These are phyloP conservation scores for Flaveria sonorensis DNA, from an alignment of 129 eudicot genomes.

Conservation along the genomic window DNA sequence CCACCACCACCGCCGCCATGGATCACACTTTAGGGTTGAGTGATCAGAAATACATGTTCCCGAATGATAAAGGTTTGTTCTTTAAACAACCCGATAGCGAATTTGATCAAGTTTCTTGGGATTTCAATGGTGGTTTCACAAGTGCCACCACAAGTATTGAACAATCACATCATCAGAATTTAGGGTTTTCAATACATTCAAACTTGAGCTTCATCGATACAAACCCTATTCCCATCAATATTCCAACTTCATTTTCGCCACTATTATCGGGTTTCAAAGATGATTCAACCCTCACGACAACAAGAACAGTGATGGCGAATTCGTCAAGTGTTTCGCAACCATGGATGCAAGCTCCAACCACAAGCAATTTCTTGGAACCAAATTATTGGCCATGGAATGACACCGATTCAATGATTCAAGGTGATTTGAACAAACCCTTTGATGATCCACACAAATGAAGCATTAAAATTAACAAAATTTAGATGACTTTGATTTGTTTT, in stretches of 20 bases:
- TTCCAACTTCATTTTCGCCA: slow-evolving; percentile 33
- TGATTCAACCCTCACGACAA: slow-evolving; percentile 45
- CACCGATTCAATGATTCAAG: slow-evolving; percentile 48
- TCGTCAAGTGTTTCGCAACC: slow-evolving; percentile 38
- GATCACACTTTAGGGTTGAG: slow-evolving; percentile 30
- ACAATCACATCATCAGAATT: slow-evolving; percentile 36
- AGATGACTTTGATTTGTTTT: slow-evolving; percentile 8
- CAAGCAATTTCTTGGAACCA: slow-evolving; percentile 39
- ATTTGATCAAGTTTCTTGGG: slow-evolving; percentile 42
- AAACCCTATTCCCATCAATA: slow-evolving; percentile 31
- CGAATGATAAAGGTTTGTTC: slow-evolving; percentile 25
- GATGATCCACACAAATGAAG: slow-evolving; percentile 50
- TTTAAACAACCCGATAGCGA: slow-evolving; percentile 26
- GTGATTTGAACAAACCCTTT: slow-evolving; percentile 71
- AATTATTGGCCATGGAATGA: slow-evolving; percentile 82
- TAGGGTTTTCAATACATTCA: slow-evolving; percentile 51
- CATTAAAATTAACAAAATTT: slow-evolving; percentile 38
- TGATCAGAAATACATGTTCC: slow-evolving; percentile 27
- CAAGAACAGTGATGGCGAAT: slow-evolving; percentile 27
- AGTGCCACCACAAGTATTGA: slow-evolving; percentile 16
- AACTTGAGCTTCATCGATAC: slow-evolving; percentile 40
- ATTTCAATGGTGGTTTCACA: slow-evolving; percentile 23
- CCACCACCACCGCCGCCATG: slow-evolving; percentile 4
- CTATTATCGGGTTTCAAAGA: slow-evolving; percentile 35
- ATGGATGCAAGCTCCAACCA: slow-evolving; percentile 45